A percentile compares a stretch with the other conserved stretches of the same genome.
phyloP scores from a whole-genome alignment of 805 yeast genomes.

The Metschnikowia cerradonensis region DNA sequence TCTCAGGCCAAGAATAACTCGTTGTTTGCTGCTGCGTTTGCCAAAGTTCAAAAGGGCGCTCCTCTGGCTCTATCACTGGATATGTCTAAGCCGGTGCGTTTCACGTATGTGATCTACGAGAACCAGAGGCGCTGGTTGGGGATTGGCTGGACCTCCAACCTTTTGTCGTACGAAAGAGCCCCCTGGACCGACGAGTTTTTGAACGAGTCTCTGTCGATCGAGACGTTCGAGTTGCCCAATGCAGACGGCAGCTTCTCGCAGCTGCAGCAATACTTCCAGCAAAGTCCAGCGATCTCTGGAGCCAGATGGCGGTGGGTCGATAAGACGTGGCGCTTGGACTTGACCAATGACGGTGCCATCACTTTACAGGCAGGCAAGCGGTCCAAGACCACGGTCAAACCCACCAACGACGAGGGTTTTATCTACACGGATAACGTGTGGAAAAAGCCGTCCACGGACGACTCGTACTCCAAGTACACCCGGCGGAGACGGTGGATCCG shows the following conservation, averaged over 20 bases:
- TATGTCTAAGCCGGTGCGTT: slow-evolving; percentile 52
- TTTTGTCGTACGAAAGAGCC: slow-evolving; percentile 87
- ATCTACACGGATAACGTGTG: slow-evolving; percentile 90
- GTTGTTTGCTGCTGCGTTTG: slow-evolving; percentile 52
- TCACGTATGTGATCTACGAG: slow-evolving; percentile 89
- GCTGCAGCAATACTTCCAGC: slow-evolving; percentile 24
- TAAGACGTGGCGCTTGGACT: slow-evolving; percentile 83
- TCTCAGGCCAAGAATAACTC: slow-evolving; percentile 42
- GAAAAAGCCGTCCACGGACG: slow-evolving; percentile 87
- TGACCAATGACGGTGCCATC: slow-evolving; percentile 83
- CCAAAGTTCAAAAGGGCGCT: slow-evolving; percentile 41
- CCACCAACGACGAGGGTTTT: slow-evolving; percentile 77
- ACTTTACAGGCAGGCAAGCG: slow-evolving; percentile 61
- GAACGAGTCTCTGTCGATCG: slow-evolving; percentile 78
- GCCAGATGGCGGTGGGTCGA: slow-evolving; percentile 96
- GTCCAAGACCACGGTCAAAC: slow-evolving; percentile 58
- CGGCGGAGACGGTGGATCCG: slow-evolving; percentile 95
- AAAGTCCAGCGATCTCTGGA: slow-evolving; percentile 45
- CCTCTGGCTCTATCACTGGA: slow-evolving; percentile 11
- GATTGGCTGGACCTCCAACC: slow-evolving; percentile 93
- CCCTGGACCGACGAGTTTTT: slow-evolving; percentile 97
- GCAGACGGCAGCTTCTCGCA: slow-evolving; percentile 39
- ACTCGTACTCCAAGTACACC: slow-evolving; percentile 84
- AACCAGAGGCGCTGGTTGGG: slow-evolving; percentile 97
- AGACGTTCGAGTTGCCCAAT: slow-evolving; percentile 75